Evolutionary conservation across 108 stramenopile species (phyloP).

Genomic region (Nitzschia palea): DNA sequence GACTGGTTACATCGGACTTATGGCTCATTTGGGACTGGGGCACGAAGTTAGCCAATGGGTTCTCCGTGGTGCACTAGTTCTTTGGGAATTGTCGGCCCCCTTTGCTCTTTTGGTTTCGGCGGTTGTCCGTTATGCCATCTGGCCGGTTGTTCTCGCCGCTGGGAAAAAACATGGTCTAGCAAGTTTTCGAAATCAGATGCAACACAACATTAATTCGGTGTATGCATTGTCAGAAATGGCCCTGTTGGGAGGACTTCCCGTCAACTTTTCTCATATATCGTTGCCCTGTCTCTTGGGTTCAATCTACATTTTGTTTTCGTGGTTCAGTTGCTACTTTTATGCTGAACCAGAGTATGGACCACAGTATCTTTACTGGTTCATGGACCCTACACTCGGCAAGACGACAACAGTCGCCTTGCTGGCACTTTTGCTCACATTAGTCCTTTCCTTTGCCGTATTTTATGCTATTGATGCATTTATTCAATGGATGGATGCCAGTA

Average conservation of each 20-base stretch:
- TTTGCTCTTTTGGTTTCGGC: conserved; percentile 57
- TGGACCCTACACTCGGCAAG: conserved; percentile 62
- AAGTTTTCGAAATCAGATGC: conserved; percentile 43
- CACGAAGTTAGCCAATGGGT: conserved; percentile 28
- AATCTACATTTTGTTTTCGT: conserved; percentile 55
- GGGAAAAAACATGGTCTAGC: conserved; percentile 41
- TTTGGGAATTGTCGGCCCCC: conserved; percentile 68
- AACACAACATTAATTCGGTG: conserved; percentile 59
- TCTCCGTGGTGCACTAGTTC: conserved; percentile 52
- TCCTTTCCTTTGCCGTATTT: conserved; percentile 48
- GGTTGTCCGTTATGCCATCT: conserved; percentile 62
- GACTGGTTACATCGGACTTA: conserved; percentile 48
- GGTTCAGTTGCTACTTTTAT: conserved; percentile 22
- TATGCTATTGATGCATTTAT: conserved; percentile 20
- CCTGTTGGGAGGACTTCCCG: conserved; percentile 53
- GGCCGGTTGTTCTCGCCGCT: conserved; percentile 54
- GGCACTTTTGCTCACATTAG: conserved; percentile 38
- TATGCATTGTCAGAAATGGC: conserved; percentile 53
- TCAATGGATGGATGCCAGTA: not conserved
- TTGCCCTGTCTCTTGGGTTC: conserved; percentile 48
- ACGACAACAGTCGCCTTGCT: conserved; percentile 46
- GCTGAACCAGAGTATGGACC: conserved; percentile 33
- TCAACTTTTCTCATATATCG: conserved; percentile 43
- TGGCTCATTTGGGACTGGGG: not conserved
- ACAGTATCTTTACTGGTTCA: conserved; percentile 62